Evolutionary conservation across 139 green algal genomes (phyloP), one percentile per base, ranked within the genome.

Genomic region (Micractinium sp.): DNA sequence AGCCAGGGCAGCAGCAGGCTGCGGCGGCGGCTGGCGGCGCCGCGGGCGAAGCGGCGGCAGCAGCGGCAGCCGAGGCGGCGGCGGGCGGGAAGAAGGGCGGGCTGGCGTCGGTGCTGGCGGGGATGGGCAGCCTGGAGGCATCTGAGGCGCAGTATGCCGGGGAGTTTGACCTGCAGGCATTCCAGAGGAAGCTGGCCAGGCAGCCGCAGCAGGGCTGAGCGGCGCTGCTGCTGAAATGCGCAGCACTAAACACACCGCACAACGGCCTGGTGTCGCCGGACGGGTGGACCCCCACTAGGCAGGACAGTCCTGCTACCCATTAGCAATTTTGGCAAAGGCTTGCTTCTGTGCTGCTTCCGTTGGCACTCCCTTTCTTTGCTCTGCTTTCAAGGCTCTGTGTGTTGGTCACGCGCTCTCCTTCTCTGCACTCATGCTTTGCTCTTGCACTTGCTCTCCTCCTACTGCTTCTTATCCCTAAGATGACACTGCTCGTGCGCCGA

Each of bases 121-220:
- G 88, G 31, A 93, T 99, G 88, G 95, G 95, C 3, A 96, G 98
- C 83, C 82, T 99, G 85, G 98, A 94, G 94, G 96, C 98, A 27
- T 53, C 61, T 74, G 96, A 98, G 88, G 89, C 79, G 29, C 96
- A 98, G 93, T 99, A 99, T 90, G 90, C 90, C 25, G 91, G 93
- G 76, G 96, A 99, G 93, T 98, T 98, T 90, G 91, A 92, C 33
- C 92, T 99, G 83, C 85, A 94, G 2, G 74, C 73, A 0, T 99
- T 98, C 79, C 93, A 95, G 89, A 36, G 71, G 16, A 97, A 95
- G 87, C 73, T 97, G 74, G 85, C 56, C 53, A 79, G 56, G 67
- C 38, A 86, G 61, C 33, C 27, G 63, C 31, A 63, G 25, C 56
- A 15, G 31, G 41, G 12, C 29, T 31, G 78, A 47, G 18, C n/a